phyloP scores from a whole-genome alignment of 2,329 filamentous ascomycete species.

The Fusarium metavorans region DNA sequence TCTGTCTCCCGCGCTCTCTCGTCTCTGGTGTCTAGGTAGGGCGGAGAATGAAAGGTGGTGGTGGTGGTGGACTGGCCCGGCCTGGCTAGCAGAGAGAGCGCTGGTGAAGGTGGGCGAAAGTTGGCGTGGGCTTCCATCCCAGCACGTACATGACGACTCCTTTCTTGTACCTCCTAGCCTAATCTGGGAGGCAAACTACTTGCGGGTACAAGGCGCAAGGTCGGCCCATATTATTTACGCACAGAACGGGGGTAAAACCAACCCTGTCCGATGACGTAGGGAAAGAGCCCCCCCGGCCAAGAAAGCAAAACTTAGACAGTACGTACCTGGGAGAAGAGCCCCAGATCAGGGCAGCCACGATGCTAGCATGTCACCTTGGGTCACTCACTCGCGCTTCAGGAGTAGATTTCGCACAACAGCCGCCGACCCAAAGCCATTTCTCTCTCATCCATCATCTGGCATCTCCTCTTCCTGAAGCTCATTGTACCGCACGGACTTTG shows the following conservation, averaged over 20 bases:
- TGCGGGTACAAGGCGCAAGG: constrained; percentile 6
- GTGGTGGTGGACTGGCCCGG: constrained; percentile 34
- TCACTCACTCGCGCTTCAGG: constrained; percentile 3
- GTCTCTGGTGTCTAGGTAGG: constrained; percentile 19
- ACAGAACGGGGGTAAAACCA: constrained; percentile 25
- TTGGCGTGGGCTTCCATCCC: constrained; percentile 31
- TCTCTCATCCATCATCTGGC: neutral
- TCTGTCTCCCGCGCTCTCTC: constrained; percentile 5
- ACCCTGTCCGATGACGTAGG: constrained; percentile 45
- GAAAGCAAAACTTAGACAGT: constrained; percentile 31
- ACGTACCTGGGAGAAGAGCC: constrained; percentile 8
- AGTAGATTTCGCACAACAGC: neutral
- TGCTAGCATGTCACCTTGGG: constrained; percentile 5
- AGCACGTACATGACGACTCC: constrained; percentile 19
- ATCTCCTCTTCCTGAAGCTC: constrained; percentile 1
- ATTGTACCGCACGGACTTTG: constrained; percentile 19
- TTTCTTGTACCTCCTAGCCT: neutral
- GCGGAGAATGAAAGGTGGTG: constrained; percentile 43
- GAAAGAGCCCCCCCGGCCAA: constrained; percentile 31
- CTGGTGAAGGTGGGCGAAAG: constrained; percentile 38
- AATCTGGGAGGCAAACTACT: constrained; percentile 1
- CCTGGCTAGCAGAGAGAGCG: constrained; percentile 29
- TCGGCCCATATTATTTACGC: constrained; percentile 28
- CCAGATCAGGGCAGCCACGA: constrained; percentile 13
- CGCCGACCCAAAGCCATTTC: neutral